A percentile compares a stretch with the other conserved stretches of the same genome.
These are phyloP conservation scores for Pestalotiopsis sp. DNA, from an alignment of 2,329 filamentous ascomycete species.

Conservation along the genomic window DNA sequence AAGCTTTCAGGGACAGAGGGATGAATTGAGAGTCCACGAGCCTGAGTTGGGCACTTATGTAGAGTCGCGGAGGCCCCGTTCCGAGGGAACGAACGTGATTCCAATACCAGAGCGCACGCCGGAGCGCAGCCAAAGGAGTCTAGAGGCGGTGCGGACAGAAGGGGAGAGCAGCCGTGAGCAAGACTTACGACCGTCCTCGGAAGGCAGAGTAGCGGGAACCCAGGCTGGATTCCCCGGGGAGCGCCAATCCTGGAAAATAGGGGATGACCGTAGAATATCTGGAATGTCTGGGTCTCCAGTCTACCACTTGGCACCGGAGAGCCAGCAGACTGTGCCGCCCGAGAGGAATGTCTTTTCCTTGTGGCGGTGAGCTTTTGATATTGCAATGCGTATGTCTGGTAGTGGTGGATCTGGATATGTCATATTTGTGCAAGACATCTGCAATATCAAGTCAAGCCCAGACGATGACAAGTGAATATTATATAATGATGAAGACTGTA, in stretches of 20 bases:
- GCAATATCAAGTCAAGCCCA: background rate
- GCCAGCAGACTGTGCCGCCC: background rate
- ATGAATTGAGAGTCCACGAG: background rate
- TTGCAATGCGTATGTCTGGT: background rate
- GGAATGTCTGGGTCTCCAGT: background rate
- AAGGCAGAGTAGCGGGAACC: background rate
- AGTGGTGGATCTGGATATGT: background rate
- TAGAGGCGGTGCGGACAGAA: background rate
- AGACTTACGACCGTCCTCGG: background rate
- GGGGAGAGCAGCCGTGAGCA: background rate
- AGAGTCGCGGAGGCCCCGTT: background rate
- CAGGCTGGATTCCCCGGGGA: background rate
- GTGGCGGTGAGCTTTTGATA: background rate
- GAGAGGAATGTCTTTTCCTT: background rate
- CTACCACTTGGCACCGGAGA: background rate
- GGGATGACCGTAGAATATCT: background rate
- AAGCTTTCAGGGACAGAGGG: background rate
- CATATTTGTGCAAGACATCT: background rate
- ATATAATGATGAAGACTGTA: background rate
- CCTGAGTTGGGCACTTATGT: background rate
- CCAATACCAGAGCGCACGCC: background rate
- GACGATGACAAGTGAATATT: background rate
- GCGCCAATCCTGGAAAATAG: background rate
- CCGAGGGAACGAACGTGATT: too few relatives aligned
- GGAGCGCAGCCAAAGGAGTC: background rate